Evolutionary conservation across 306 rosid species (phyloP).

Genomic region (Neltuma alba): DNA sequence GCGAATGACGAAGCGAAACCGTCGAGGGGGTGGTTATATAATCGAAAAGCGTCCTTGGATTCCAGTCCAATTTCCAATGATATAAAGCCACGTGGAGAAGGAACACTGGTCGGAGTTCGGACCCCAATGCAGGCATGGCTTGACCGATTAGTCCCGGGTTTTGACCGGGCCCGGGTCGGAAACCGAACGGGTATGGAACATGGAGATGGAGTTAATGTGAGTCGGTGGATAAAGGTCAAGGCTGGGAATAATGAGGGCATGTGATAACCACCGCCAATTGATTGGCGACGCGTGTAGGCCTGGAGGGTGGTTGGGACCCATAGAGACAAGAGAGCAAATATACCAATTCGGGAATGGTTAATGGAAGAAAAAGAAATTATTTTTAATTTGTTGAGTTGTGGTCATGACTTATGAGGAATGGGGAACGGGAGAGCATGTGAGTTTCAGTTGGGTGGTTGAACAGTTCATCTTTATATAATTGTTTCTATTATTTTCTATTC

Average conservation of each 20-base stretch:
- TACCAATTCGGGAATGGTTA: neutral
- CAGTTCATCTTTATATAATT: neutral
- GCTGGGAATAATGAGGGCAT: conserved; percentile 32
- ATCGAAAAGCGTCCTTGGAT: conserved; percentile 77
- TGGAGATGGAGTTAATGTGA: neutral
- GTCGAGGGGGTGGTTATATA: conserved; percentile 59
- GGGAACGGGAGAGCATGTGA: conserved; percentile 38
- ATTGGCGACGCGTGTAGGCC: conserved; percentile 54
- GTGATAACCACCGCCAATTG: conserved; percentile 53
- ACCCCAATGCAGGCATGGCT: conserved; percentile 55
- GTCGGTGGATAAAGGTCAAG: conserved; percentile 17
- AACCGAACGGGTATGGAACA: neutral
- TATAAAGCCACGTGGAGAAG: conserved; percentile 46
- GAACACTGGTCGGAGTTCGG: conserved; percentile 40
- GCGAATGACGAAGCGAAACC: conserved; percentile 32
- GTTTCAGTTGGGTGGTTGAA: conserved; percentile 14
- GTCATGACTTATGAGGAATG: conserved; percentile 31
- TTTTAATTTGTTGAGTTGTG: neutral
- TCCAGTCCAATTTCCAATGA: conserved; percentile 51
- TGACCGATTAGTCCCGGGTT: conserved; percentile 49
- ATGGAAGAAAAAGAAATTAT: neutral
- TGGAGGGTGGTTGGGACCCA: conserved; percentile 36
- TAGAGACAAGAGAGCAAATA: neutral
- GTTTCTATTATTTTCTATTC: neutral
- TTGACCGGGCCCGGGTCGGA: conserved; percentile 40